Conservation (phyloP, 768 basidiomycete species). For the Coprinellus micaceus region DNA sequence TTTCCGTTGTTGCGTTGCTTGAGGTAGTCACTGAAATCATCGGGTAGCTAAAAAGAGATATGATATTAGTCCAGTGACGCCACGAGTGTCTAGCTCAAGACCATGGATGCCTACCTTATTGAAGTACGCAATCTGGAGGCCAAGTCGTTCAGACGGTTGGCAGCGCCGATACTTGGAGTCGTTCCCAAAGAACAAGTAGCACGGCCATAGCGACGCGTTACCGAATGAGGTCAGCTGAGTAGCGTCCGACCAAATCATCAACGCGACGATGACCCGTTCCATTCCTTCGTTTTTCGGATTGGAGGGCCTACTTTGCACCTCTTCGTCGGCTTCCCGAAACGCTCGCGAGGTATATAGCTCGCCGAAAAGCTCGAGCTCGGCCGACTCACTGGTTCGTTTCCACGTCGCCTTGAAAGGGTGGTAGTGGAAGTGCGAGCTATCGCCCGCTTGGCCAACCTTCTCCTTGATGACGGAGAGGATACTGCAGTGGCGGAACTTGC, state of each 20-base stretch:
- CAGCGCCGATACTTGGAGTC: constrained; percentile 35
- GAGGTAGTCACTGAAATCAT: constrained; percentile 1
- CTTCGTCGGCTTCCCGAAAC: constrained; percentile 12
- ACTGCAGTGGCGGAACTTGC: not conserved
- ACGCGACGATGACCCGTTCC: constrained; percentile 7
- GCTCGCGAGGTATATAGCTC: constrained; percentile 21
- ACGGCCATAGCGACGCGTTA: constrained; percentile 34
- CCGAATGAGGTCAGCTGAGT: constrained; percentile 26
- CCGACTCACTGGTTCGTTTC: constrained; percentile 14
- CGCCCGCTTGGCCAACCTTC: not conserved
- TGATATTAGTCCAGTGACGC: too few relatives aligned
- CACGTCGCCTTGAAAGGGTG: constrained; percentile 23
- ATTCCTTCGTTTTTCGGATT: constrained; percentile 14
- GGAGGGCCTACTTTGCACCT: constrained; percentile 8
- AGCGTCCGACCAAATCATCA: constrained; percentile 16
- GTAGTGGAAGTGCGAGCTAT: constrained; percentile 17
- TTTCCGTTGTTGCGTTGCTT: not conserved
- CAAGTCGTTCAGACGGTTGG: constrained; percentile 23
- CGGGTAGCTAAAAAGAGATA: not conserved
- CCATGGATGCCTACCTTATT: constrained; percentile 20
- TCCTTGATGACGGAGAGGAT: constrained; percentile 5
- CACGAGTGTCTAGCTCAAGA: too few relatives aligned
- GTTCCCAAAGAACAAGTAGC: constrained; percentile 38
- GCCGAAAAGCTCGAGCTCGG: constrained; percentile 11
- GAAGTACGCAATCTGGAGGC: constrained; percentile 41